Evolutionary conservation across 176 grass and related monocot species (phyloP), one percentile per base, ranked within the genome.

Genomic region (Eragrostis curvula): DNA sequence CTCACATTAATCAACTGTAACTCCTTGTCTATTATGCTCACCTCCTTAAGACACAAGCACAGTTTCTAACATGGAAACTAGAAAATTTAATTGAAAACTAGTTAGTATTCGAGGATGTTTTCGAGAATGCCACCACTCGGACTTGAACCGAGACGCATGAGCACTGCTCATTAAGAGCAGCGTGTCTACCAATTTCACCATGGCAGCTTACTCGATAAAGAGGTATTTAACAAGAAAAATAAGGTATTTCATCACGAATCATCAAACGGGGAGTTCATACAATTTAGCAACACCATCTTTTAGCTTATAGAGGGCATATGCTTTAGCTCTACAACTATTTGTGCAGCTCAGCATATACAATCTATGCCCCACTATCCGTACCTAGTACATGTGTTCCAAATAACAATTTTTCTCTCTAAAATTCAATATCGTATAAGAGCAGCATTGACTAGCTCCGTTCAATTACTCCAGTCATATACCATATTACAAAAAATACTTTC

Each of bases 151-250:
- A 79, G 77, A 79, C 15, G 46, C 77, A 66, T 40, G 45, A 79
- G 77, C 77, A 79, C 62, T 65, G 44, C 77, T 79, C 48, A 23
- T 44, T 51, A 66, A n/a, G 47, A 79, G 77, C 61, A 79, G 77
- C 3, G 77, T 79, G 77, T 79, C 61, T 79, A 79, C 77, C 62
- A 79, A 67, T 79, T 79, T 79, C 75, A 79, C 61, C 77, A 79
- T 67, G 77, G 47, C 77, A 79, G 77, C 77, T 79, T 30, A 53
- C 61, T 79, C 47, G 47, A 79, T 51, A 66, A 67, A 79, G 51
- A 40, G 61, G 12, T 67, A 79, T n/a, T 62, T 66, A 51, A 51
- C 36, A 45, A 59, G 48, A 59, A 3, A 50, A 28, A 53, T 39
- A 20, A 56, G 28, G 3, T 12, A 70, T 46, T 48, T 74, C 10